phyloP scores from a whole-genome alignment of 441 rosid species.

The Viola pubescens region DNA sequence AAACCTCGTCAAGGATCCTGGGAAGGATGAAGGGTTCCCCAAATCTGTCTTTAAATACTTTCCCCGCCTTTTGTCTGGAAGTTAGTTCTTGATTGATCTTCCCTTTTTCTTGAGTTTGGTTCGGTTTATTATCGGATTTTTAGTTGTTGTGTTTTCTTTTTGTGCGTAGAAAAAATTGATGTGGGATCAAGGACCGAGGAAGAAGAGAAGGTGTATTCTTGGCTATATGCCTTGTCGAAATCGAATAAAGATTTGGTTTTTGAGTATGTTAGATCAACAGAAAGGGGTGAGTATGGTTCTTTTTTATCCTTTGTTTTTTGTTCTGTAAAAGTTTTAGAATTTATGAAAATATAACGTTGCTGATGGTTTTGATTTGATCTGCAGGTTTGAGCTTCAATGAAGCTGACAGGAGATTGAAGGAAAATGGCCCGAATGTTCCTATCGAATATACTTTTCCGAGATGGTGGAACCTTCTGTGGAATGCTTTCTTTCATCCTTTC shows the following conservation, averaged over 20 bases:
- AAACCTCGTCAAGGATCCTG: constrained; percentile 21
- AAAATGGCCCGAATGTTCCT: constrained; percentile 60
- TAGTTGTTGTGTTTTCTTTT: background rate
- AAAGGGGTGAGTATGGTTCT: constrained; percentile 36
- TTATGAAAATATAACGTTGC: background rate
- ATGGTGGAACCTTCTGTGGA: constrained; percentile 66
- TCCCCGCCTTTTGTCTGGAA: constrained; percentile 26
- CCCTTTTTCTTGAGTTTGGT: background rate
- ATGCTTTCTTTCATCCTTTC: constrained; percentile 62
- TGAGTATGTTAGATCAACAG: constrained; percentile 63
- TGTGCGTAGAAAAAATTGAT: constrained; percentile 35
- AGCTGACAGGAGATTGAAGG: constrained; percentile 59
- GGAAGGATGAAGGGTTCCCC: constrained; percentile 13
- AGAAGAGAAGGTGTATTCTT: constrained; percentile 58
- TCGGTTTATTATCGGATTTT: background rate
- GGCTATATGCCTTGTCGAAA: constrained; percentile 52
- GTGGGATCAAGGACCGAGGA: constrained; percentile 50
- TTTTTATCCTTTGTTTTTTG: background rate
- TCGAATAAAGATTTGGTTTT: constrained; percentile 46
- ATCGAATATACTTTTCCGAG: constrained; percentile 37
- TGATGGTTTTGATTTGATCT: constrained; percentile 14
- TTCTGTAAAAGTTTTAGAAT: background rate
- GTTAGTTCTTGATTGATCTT: constrained; percentile 16
- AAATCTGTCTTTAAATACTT: constrained; percentile 21
- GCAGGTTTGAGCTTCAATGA: constrained; percentile 65